These are phyloP conservation scores for Cerrena zonata DNA, from an alignment of 1,284 basidiomycete genomes.

Conservation along the genomic window DNA sequence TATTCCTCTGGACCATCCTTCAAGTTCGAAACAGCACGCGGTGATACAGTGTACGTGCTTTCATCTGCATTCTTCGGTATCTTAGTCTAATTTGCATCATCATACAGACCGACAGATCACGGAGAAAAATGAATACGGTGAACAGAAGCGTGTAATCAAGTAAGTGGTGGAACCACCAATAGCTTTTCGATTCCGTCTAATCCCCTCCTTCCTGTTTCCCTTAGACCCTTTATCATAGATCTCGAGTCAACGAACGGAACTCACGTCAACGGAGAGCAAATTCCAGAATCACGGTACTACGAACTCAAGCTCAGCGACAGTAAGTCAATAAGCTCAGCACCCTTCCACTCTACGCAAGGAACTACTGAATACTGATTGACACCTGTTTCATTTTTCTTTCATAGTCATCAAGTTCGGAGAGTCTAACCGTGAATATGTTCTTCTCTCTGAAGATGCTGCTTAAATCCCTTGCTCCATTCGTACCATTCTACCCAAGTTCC, in stretches of 20 bases:
- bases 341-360: not conserved
- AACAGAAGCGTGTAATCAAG: slow-evolving; percentile 74
- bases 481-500: too few species aligned
- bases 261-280: slow-evolving; percentile 79
- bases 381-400: not conserved
- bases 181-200: too few species aligned
- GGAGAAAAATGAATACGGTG: slow-evolving; percentile 85
- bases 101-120: slow-evolving; percentile 70
- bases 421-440: slow-evolving; percentile 82
- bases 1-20: slow-evolving; percentile 89
- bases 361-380: not conserved
- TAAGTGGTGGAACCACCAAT: too few species aligned
- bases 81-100: not conserved
- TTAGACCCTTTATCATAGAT: slow-evolving; percentile 90
- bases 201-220: slow-evolving; percentile 6
- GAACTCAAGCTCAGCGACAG: slow-evolving; percentile 86
- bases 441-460: slow-evolving; percentile 74
- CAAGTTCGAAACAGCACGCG: slow-evolving; percentile 97
- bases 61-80: not conserved
- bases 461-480: too few species aligned
- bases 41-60: slow-evolving; percentile 77
- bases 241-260: slow-evolving; percentile 96
- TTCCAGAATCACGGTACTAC: slow-evolving; percentile 86
- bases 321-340: slow-evolving; percentile 33
- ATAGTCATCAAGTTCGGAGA: slow-evolving; percentile 88